These are phyloP conservation scores for Scleroderma citrinum DNA, from an alignment of 768 basidiomycete genomes.

Conservation along the genomic window DNA sequence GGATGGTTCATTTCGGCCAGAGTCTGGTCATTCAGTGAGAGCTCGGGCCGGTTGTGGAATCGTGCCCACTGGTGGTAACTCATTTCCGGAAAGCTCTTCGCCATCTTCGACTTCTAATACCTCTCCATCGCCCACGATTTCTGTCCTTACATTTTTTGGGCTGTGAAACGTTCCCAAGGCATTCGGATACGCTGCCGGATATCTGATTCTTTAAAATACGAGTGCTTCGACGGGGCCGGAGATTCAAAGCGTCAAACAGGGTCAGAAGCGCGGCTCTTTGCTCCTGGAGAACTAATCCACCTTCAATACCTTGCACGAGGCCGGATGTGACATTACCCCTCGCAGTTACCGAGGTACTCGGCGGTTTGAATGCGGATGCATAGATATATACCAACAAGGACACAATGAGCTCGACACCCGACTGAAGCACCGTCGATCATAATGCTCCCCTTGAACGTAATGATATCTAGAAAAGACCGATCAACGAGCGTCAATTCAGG, in stretches of 20 bases:
- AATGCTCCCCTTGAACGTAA: constrained; percentile 60
- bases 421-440: constrained; percentile 70
- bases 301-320: constrained; percentile 73
- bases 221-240: constrained; percentile 56
- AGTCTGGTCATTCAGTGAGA: constrained; percentile 48
- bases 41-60: background rate
- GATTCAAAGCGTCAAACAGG: constrained; percentile 66
- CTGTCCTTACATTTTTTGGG: constrained; percentile 39
- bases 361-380: constrained; percentile 57
- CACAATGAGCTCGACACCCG: constrained; percentile 74
- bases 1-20: constrained; percentile 82
- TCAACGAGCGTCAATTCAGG: background rate
- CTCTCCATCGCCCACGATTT: constrained; percentile 76
- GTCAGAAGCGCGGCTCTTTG: constrained; percentile 69
- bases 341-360: constrained; percentile 30
- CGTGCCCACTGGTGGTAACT: constrained; percentile 70
- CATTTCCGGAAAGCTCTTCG: constrained; percentile 75
- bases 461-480: constrained; percentile 39
- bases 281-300: constrained; percentile 74
- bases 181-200: constrained; percentile 37
- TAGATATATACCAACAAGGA: constrained; percentile 70
- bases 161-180: constrained; percentile 16
- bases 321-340: constrained; percentile 43
- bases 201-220: constrained; percentile 26
- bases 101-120: constrained; percentile 80